Evolutionary conservation across 345 rosid genomes (phyloP), one percentile per base, ranked within the genome.

Genomic region (Brassica rapa): DNA sequence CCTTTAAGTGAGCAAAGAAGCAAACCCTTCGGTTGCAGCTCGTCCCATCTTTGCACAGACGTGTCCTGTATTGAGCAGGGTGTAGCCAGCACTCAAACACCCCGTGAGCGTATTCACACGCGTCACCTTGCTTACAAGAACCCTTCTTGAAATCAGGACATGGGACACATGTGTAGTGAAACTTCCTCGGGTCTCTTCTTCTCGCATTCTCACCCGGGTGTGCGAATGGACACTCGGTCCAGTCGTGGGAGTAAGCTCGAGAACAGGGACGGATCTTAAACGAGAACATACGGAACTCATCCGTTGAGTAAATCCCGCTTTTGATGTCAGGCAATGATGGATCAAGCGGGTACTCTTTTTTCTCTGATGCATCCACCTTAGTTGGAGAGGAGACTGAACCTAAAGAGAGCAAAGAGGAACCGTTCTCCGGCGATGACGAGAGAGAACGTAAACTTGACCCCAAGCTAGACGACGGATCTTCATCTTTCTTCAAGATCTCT

Each of bases 1-100:
- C 97, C 23, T 83, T 80, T 1, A 85, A 84, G 74, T 94, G 98
- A 32, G 97, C 98, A 79, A 94, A 94, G 85, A 94, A 94, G 81
- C 98, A 94, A 53, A 94, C 98, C 74, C 97, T 85, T 74, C 98
- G 86, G 5, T 88, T 89, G 86, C 98, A 94, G 71, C 84, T 80
- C 1, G 87, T 87, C 25, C 97, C 95, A 66, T 94, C 98, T 76
- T 94, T 94, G 81, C 98, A 94, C 56, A 94, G 81, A 9, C 98
- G 80, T 43, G 98, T 94, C 69, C 97, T 88, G 75, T 94, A 94
- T 46, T 94, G 98, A 55, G 97, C 98, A 15, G 98, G 95, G 68
- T 90, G 95, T 37, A 90, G 88, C 95, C 95, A 88, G 78, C 94
- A 90, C 77, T 90, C 94, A 77, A 90, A 90, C 41, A 90, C 92